A percentile compares a stretch with the other conserved stretches of the same genome.
Conservation (phyloP, 2,329 filamentous ascomycete genomes). For the Thyridium curvatum region DNA sequence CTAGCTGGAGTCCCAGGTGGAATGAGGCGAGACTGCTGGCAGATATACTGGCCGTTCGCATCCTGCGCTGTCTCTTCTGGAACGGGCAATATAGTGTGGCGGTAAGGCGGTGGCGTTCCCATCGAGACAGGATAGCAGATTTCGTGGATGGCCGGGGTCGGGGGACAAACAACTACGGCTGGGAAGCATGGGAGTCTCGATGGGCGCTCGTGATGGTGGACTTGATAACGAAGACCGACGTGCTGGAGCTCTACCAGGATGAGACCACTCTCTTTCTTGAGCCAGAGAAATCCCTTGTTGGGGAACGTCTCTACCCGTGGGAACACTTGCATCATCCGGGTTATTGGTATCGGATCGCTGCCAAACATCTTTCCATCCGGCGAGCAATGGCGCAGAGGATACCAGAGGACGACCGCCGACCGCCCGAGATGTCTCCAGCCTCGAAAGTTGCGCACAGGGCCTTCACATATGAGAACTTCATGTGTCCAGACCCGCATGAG, state of each 20-base stretch:
- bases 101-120: conserved; percentile 72
- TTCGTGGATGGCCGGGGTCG: conserved; percentile 78
- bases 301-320: conserved; percentile 56
- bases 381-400: conserved; percentile 48
- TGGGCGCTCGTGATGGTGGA: conserved; percentile 60
- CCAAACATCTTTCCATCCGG: conserved; percentile 48
- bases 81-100: conserved; percentile 72
- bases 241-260: conserved; percentile 41
- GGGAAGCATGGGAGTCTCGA: conserved; percentile 86
- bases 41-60: conserved; percentile 74
- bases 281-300: conserved; percentile 52
- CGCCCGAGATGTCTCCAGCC: conserved; percentile 40
- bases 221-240: conserved; percentile 46
- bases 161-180: conserved; percentile 84
- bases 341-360: conserved; percentile 60
- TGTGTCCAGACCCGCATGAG: conserved; percentile 57
- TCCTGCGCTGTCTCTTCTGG: conserved; percentile 78
- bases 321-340: conserved; percentile 59
- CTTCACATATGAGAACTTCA: conserved; percentile 58
- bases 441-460: conserved; percentile 41
- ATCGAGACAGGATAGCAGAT: conserved; percentile 67
- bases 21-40: conserved; percentile 86
- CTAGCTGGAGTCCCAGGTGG: conserved; percentile 85
- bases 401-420: conserved; percentile 51
- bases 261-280: conserved; percentile 41